Evolutionary conservation across 768 basidiomycete species (phyloP).

Genomic region (Panaeolus cyanescens): DNA sequence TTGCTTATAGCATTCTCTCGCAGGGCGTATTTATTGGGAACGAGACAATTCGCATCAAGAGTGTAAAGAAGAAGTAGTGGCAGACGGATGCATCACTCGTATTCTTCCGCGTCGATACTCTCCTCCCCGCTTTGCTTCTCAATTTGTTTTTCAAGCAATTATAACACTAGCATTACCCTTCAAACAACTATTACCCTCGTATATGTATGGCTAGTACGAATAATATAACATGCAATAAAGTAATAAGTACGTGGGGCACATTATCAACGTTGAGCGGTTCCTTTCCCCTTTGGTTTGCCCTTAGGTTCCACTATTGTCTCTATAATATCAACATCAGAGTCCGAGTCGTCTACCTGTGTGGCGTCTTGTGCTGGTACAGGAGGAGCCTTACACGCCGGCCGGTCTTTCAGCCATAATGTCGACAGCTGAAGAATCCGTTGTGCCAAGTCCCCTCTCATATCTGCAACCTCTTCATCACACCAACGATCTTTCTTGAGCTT

Average conservation of each 20-base stretch:
- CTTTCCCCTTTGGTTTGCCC: slow-evolving; percentile 8
- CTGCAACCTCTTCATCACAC: slow-evolving; percentile 48
- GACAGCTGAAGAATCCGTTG: slow-evolving; percentile 49
- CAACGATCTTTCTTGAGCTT: slow-evolving; percentile 45
- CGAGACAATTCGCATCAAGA: slow-evolving; percentile 89
- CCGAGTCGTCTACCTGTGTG: slow-evolving; percentile 33
- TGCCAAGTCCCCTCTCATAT: slow-evolving; percentile 47
- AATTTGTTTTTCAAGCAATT: neutral
- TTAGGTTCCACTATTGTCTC: slow-evolving; percentile 20
- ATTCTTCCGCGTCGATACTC: neutral
- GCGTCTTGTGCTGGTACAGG: slow-evolving; percentile 23
- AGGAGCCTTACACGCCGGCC: slow-evolving; percentile 37
- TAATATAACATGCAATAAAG: slow-evolving; percentile 5
- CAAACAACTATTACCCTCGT: neutral
- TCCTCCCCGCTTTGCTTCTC: slow-evolving; percentile 1
- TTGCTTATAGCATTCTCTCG: neutral
- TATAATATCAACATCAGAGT: slow-evolving; percentile 45
- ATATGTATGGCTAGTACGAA: slow-evolving; percentile 1
- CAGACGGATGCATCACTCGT: too few relatives aligned
- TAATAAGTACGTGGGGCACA: neutral
- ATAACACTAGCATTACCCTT: neutral
- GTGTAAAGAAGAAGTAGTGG: slow-evolving; percentile 95
- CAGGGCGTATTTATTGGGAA: slow-evolving; percentile 95
- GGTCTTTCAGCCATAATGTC: slow-evolving; percentile 51
- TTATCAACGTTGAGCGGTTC: neutral